These are phyloP conservation scores for Sclerotinia borealis DNA, from an alignment of 2,329 filamentous ascomycete genomes.

Conservation along the genomic window DNA sequence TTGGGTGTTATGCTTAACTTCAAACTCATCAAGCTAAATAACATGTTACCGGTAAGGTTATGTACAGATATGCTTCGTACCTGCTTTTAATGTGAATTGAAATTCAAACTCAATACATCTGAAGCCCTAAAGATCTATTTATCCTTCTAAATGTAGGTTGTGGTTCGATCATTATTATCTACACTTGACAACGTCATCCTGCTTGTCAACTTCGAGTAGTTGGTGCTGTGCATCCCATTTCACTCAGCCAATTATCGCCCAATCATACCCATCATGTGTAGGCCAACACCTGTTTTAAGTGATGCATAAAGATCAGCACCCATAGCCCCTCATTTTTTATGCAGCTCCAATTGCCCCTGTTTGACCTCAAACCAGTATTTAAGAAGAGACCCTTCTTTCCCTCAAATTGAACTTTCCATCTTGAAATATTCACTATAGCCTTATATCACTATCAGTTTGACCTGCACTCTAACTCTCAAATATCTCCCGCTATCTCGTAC, in stretches of 20 bases:
- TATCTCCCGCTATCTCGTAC: too few species aligned
- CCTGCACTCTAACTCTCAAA: background rate
- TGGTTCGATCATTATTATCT: background rate
- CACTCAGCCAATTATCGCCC: background rate
- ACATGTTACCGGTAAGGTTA: too few species aligned
- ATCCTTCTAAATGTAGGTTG: background rate
- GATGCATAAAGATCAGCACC: background rate
- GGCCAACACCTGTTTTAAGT: slow-evolving; percentile 1
- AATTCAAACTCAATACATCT: background rate
- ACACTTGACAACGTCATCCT: background rate
- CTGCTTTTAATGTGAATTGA: background rate
- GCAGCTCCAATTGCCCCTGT: background rate
- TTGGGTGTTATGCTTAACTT: background rate
- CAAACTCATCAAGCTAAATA: too few species aligned
- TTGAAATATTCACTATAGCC: background rate
- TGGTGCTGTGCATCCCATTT: background rate
- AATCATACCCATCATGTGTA: background rate
- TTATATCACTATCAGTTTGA: background rate
- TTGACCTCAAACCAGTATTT: slow-evolving; percentile 2
- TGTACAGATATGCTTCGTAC: background rate
- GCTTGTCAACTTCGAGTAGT: background rate
- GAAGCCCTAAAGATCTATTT: background rate
- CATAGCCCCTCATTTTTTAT: slow-evolving; percentile 5
- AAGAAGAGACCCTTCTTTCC: background rate
- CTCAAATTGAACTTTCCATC: background rate